These are phyloP conservation scores for Pachyrhizus erosus DNA, from an alignment of 306 rosid species.

Conservation along the genomic window DNA sequence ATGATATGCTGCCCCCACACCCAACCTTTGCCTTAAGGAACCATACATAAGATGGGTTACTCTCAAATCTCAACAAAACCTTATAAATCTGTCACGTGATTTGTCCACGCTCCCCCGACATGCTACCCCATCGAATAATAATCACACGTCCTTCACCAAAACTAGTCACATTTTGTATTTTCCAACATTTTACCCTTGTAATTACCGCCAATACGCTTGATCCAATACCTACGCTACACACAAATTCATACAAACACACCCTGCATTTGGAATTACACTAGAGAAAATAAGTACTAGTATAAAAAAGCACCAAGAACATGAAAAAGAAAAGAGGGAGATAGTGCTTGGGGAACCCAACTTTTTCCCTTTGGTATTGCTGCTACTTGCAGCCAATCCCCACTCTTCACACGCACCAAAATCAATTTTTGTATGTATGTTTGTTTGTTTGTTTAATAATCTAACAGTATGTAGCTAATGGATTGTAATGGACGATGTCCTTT, in stretches of 20 bases:
- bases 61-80: constrained; percentile 19
- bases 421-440: constrained; percentile 37
- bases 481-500: constrained; percentile 45
- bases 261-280: not conserved
- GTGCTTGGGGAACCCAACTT: constrained; percentile 43
- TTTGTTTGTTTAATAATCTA: constrained; percentile 17
- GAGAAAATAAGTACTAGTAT: not conserved
- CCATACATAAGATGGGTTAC: not conserved
- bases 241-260: not conserved
- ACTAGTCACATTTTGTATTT: constrained; percentile 12
- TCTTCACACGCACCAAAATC: constrained; percentile 41
- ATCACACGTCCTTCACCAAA: constrained; percentile 26
- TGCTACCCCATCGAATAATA: constrained; percentile 44
- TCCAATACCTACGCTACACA: constrained; percentile 36
- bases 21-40: constrained; percentile 32
- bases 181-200: constrained; percentile 12
- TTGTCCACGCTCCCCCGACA: constrained; percentile 43
- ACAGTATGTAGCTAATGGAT: constrained; percentile 12
- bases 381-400: constrained; percentile 51
- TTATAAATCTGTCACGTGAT: constrained; percentile 40
- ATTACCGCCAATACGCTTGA: constrained; percentile 29
- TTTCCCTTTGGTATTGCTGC: constrained; percentile 44
- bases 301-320: constrained; percentile 28
- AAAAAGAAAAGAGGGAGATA: constrained; percentile 40
- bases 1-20: constrained; percentile 27